Conservation (phyloP, 2,329 filamentous ascomycete genomes). For the Penicillium sp. region DNA sequence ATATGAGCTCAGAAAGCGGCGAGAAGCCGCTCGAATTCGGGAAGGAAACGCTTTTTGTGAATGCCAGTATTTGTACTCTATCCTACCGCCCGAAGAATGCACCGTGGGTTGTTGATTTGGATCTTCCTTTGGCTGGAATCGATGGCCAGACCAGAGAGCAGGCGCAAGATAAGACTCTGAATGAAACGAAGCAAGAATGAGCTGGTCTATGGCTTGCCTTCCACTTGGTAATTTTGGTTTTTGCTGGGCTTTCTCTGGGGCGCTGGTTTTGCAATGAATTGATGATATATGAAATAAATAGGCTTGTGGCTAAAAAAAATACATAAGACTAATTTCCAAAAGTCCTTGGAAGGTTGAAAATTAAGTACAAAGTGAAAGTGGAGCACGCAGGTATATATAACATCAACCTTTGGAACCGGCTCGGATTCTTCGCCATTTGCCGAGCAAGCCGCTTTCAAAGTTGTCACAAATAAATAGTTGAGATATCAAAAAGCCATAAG, state of each 20-base stretch:
- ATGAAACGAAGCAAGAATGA: background rate
- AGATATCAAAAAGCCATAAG: too few relatives aligned
- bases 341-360: too few relatives aligned
- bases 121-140: slow-evolving; percentile 36
- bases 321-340: too few relatives aligned
- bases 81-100: slow-evolving; percentile 51
- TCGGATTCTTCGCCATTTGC: too few relatives aligned
- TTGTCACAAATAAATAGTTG: too few relatives aligned
- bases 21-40: slow-evolving; percentile 41
- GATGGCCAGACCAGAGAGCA: background rate
- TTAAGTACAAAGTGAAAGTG: too few relatives aligned
- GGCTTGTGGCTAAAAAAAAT: background rate
- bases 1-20: slow-evolving; percentile 31
- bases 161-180: background rate
- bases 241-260: background rate
- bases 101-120: slow-evolving; percentile 58
- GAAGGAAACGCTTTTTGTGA: slow-evolving; percentile 57
- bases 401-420: too few relatives aligned
- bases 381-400: too few relatives aligned
- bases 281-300: slow-evolving; percentile 8
- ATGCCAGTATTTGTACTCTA: slow-evolving; percentile 57
- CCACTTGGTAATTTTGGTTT: background rate
- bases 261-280: slow-evolving; percentile 4
- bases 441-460: too few relatives aligned
- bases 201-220: background rate